Evolutionary conservation across 2,329 filamentous ascomycete genomes (phyloP), one percentile per base, ranked within the genome.

Genomic region (Didymella sp.): DNA sequence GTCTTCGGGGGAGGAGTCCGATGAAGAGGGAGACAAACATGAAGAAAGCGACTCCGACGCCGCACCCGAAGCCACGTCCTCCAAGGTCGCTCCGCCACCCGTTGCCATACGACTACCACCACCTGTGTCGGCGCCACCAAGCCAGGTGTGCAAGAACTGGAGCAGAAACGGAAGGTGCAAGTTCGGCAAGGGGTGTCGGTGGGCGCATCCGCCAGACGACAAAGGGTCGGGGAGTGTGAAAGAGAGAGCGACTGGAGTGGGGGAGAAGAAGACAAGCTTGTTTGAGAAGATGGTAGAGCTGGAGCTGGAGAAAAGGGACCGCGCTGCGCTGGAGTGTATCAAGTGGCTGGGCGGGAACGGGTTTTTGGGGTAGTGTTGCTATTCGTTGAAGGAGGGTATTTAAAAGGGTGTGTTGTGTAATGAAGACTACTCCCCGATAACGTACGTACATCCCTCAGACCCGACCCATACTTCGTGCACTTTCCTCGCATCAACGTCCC

Each of bases 401-500:
- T n/a, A n/a, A n/a, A n/a, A n/a, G n/a, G n/a, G n/a, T n/a, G n/a
- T n/a, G n/a, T n/a, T n/a, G n/a, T n/a, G n/a, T n/a, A n/a, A n/a
- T n/a, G n/a, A n/a, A n/a, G n/a, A 12, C 28, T 35, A 37, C 33
- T 86, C 83, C 22, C 84, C 84, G 69, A 87, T 85, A 24, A 86
- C 86, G 76, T 88, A 89, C 2, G 86, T 89, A 72, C 89, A 91
- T 0, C 89, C 89, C 58, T 84, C 77, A 1, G 73, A 64, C 1
- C 88, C 88, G 43, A 90, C 82, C 85, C 87, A 90, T 1, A 91
- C 88, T 75, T 91, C 87, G 64, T 91, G 89, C 12, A 84, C 72
- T 55, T 82, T 80, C 7, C 82, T 80, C 2, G 87, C 86, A 27
- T 87, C 86, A 3, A 91, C 87, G 68, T 91, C 88, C 33, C 90